Base-by-base conservation (phyloP, 2,329 filamentous ascomycete genomes). In the Colletotrichum scovillei region DNA sequence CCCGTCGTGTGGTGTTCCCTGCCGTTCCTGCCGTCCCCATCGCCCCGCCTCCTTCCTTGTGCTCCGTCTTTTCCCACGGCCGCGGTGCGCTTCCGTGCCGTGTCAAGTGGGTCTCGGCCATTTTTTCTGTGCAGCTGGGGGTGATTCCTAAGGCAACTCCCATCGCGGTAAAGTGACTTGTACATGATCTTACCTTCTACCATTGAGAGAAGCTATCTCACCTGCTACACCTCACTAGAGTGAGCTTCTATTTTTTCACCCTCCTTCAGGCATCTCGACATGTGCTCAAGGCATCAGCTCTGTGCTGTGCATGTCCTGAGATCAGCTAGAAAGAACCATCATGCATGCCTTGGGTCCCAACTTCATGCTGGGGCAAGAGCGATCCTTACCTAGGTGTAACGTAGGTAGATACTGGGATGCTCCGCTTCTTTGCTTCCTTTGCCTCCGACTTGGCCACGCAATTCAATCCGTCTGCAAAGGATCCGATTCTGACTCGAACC, bases 51-150 rank as follows among this genome's bases (percentile, higher is more conserved):
- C 46, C 24, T 63, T 63, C 30, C 59, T 63, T 32, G 59, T 22
- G 46, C 32, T n/a, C 46, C 52, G 63, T 53, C 63, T 30, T 42
- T 42, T 69, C n/a, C 67, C 63, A 59, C 64, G 49, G 60, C 49
- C 24, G 32, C 52, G 52, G 28, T 38, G 67, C 63, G 63, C 64
- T 55, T 35, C 46, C 32, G 49, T 49, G 35, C 69, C 49, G 57
- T 72, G 64, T 35, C 22, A 63, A 63, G 69, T 68, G 69, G 69
- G 64, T 42, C 69, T 57, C 69, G 57, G 57, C 49, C 24, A 49
- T 28, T 22, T 14, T 38, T 14, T 38, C 16, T 26, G 14, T 42
- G 16, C 38, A 42, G 38, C 38, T 16, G 32, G 32, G 32, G 32
- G 11, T 38, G 19, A 14, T 11, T 52, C 8, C 30, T 7, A 12